Evolutionary conservation across 768 basidiomycete species (phyloP).

Genomic region (Tulasnella sp.): DNA sequence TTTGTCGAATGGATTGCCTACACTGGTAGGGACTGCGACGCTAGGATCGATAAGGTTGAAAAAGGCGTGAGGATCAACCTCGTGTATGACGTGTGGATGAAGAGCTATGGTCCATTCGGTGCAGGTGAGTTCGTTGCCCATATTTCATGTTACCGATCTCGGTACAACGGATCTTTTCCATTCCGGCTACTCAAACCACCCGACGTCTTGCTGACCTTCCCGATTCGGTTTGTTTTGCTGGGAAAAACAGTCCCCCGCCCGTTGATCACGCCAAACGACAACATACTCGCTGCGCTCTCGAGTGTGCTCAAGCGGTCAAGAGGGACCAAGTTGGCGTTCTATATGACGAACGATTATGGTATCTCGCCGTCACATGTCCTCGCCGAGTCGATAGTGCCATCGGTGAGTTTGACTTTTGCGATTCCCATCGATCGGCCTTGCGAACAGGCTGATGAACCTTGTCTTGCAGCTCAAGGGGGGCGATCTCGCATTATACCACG

Average conservation of each 20-base stretch:
- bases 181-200: background rate
- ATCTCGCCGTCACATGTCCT: slow-evolving; percentile 56
- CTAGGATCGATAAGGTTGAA: slow-evolving; percentile 57
- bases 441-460: background rate
- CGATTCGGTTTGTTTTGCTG: background rate
- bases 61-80: slow-evolving; percentile 58
- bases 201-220: background rate
- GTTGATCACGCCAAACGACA: slow-evolving; percentile 58
- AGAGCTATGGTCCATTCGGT: slow-evolving; percentile 45
- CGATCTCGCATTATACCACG: slow-evolving; percentile 62
- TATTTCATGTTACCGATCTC: background rate
- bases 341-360: slow-evolving; percentile 54
- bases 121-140: background rate
- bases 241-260: slow-evolving; percentile 43
- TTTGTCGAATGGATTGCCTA: slow-evolving; percentile 73
- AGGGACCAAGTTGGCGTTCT: slow-evolving; percentile 60
- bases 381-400: slow-evolving; percentile 58
- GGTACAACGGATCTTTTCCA: background rate
- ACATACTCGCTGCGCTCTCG: slow-evolving; percentile 56
- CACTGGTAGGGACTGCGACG: slow-evolving; percentile 52
- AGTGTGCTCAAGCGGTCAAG: slow-evolving; percentile 61
- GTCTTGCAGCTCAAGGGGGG: slow-evolving; percentile 54
- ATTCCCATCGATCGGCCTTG: background rate
- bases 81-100: slow-evolving; percentile 59
- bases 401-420: slow-evolving; percentile 35